Base-by-base conservation (phyloP, 345 rosid genomes). In the Pelargonium nanum region DNA sequence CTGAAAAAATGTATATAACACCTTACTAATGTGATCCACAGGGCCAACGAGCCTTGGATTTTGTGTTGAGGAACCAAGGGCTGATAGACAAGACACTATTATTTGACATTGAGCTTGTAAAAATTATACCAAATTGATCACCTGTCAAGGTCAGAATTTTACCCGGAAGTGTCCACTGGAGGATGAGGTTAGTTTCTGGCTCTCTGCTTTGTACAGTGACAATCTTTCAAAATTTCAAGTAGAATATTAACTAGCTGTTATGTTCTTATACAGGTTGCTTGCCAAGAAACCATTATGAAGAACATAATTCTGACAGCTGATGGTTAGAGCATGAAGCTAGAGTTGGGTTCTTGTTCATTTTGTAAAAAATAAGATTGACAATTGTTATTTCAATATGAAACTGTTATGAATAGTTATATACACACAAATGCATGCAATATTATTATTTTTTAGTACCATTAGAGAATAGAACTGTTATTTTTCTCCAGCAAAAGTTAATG, bases 31-130 rank as follows among this genome's bases (percentile, higher is more conserved):
- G 48, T 52, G 21, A 52, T 52, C 60, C 12, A 44, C 86, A 91
- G 96, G 98, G 96, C 26, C 98, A 92, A 77, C 77, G 98, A 61
- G 98, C 96, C 16, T 77, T 89, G 69, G 93, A 85, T 77, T 92
- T 92, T 85, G 96, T 92, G 69, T 80, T 92, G 78, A 81, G 69
- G 81, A 92, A 89, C 83, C 96, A 85, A 79, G 96, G 95, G 65
- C 77, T 89, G 71, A 89, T 92, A 68, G 97, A 87, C 78, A 92
- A 92, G 85, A 89, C 97, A 51, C 81, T 89, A 64, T 82, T 89
- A 56, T 92, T 92, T 72, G 97, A 92, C 70, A 85, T 87, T 6
- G 97, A 92, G 75, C 98, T 92, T 69, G 84, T 89, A 57, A 89
- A 89, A 69, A 81, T 89, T 24, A 51, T 89, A 65, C 86, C 72